A percentile compares a stretch with the other conserved stretches of the same genome.
Conservation (phyloP, 1,139 yeast species). For the Lodderomyces elongisporus region DNA sequence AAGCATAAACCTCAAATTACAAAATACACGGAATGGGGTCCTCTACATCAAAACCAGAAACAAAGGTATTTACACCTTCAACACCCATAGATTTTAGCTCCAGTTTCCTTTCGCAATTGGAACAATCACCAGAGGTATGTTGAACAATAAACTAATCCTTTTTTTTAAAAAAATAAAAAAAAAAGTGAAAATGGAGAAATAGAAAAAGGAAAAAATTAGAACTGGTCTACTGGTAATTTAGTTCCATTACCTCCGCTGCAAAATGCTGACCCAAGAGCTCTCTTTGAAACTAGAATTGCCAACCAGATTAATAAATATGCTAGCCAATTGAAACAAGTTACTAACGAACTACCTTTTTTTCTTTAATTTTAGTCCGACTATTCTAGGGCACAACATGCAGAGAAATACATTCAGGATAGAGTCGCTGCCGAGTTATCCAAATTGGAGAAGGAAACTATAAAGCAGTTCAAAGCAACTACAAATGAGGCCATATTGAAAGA, state of each 20-base stretch:
- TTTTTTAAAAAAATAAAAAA: not conserved
- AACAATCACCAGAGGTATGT: constrained; percentile 59
- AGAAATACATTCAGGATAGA: constrained; percentile 70
- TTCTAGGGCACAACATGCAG: constrained; percentile 75
- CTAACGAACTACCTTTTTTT: too few relatives aligned
- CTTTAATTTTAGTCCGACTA: constrained; percentile 50
- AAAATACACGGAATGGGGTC: constrained; percentile 41
- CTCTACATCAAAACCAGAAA: constrained; percentile 54
- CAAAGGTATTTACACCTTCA: constrained; percentile 62
- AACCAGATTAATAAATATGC: too few relatives aligned
- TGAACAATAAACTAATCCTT: constrained; percentile 2
- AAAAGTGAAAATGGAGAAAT: too few relatives aligned
- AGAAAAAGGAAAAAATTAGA: too few relatives aligned
- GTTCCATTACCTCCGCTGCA: too few relatives aligned
- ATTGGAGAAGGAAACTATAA: constrained; percentile 56
- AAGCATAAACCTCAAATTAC: not conserved
- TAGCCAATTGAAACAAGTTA: too few relatives aligned
- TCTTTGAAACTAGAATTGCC: too few relatives aligned
- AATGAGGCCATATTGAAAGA: constrained; percentile 36
- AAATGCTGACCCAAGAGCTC: too few relatives aligned
- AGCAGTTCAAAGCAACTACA: constrained; percentile 50
- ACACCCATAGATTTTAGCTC: constrained; percentile 76
- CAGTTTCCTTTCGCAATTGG: constrained; percentile 64
- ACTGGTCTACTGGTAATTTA: too few relatives aligned
- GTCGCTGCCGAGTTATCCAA: constrained; percentile 63